phyloP scores from a whole-genome alignment of 2,329 filamentous ascomycete genomes.

The Aspergillus brasiliensis region DNA sequence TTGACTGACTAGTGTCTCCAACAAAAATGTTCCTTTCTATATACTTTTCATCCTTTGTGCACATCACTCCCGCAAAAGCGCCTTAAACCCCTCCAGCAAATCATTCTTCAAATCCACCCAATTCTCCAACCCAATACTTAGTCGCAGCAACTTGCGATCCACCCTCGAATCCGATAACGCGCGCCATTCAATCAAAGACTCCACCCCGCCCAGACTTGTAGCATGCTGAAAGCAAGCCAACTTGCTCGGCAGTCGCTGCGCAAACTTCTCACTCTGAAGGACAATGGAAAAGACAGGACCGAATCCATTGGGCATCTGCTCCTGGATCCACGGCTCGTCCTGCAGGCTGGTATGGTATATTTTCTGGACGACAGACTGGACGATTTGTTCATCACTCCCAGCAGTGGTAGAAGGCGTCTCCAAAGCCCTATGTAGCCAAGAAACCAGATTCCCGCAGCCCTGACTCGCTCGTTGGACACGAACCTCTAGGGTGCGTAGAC shows the following conservation, averaged over 20 bases:
- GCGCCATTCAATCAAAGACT: constrained; percentile 95
- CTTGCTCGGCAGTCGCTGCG: constrained; percentile 72
- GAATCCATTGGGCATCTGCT: constrained; percentile 89
- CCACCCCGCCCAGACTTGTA: constrained; percentile 88
- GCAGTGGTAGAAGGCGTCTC: constrained; percentile 38
- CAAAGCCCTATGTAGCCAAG: constrained; percentile 65
- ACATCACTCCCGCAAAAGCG: neutral
- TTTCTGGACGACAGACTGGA: constrained; percentile 59
- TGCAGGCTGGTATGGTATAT: constrained; percentile 82
- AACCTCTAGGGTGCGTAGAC: constrained; percentile 81
- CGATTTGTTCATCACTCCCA: constrained; percentile 43
- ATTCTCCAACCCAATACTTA: constrained; percentile 84
- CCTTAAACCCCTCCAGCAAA: constrained; percentile 65
- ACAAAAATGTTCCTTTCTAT: too few relatives aligned
- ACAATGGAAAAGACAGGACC: constrained; percentile 82
- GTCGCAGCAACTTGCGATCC: constrained; percentile 70
- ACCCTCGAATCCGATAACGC: constrained; percentile 77
- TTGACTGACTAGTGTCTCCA: too few relatives aligned
- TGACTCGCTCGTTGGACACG: constrained; percentile 75
- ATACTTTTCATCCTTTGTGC: neutral
- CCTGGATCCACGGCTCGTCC: constrained; percentile 69
- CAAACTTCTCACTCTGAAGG: constrained; percentile 61
- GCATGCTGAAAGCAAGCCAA: constrained; percentile 87
- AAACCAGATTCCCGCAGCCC: constrained; percentile 70
- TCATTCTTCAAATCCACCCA: constrained; percentile 82